Evolutionary conservation across 805 yeast species (phyloP).

Genomic region (Kluyveromyces nonfermentans): DNA sequence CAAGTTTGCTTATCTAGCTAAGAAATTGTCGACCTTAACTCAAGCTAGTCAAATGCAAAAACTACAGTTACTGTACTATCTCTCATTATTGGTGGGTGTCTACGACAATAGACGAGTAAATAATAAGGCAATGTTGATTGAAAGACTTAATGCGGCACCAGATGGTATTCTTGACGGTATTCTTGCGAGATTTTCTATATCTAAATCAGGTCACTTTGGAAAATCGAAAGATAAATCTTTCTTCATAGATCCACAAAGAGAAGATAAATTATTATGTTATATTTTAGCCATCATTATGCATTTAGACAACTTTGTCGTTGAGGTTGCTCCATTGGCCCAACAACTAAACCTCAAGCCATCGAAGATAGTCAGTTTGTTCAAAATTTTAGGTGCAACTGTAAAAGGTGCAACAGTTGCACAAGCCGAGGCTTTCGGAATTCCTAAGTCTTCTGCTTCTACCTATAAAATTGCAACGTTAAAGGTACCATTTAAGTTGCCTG

Average conservation of each 20-base stretch:
- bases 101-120: slow-evolving; percentile 61
- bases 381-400: slow-evolving; percentile 72
- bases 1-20: slow-evolving; percentile 47
- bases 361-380: slow-evolving; percentile 56
- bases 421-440: slow-evolving; percentile 63
- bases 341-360: slow-evolving; percentile 78
- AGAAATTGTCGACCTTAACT: slow-evolving; percentile 35
- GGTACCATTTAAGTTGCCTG: slow-evolving; percentile 88
- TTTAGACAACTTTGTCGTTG: slow-evolving; percentile 65
- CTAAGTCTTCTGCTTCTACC: slow-evolving; percentile 47
- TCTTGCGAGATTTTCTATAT: slow-evolving; percentile 60
- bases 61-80: slow-evolving; percentile 66
- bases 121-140: slow-evolving; percentile 49
- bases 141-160: slow-evolving; percentile 60
- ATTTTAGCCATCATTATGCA: slow-evolving; percentile 64
- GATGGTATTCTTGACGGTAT: slow-evolving; percentile 64
- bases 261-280: slow-evolving; percentile 77
- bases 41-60: slow-evolving; percentile 43
- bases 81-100: slow-evolving; percentile 71
- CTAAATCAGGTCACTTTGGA: slow-evolving; percentile 56
- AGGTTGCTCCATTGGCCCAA: slow-evolving; percentile 71
- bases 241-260: slow-evolving; percentile 76
- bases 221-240: slow-evolving; percentile 69
- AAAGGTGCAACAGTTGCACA: slow-evolving; percentile 65
- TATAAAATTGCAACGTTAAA: slow-evolving; percentile 75